Evolutionary conservation across 441 rosid genomes (phyloP), one percentile per base, ranked within the genome.

Genomic region (Viola pubescens): DNA sequence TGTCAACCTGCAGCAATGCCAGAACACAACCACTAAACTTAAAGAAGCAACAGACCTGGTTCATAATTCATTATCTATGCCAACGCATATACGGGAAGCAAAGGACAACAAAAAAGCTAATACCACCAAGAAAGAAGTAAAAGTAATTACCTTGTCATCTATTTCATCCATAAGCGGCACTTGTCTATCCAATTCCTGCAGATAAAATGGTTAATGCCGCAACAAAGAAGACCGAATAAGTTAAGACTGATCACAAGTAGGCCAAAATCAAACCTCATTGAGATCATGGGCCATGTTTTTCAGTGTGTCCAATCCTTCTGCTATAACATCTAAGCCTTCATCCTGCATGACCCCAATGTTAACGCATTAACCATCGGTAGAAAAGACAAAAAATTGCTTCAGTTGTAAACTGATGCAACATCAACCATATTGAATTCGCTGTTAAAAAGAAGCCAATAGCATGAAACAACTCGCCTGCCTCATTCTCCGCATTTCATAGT

Each of bases 81-180:
- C 34, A 26, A 26, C 3, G 34, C 34, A 26, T 26, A 26, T 26
- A 26, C 3, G 2, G 34, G 34, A 26, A 26, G 34, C 2, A 26
- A 26, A 26, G 34, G 34, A 26, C 34, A 26, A 26, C 34, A 26
- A 26, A 26, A 26, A 26, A 26, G 34, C 34, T 26, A 26, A 26
- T 26, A 1, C 34, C 3, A 16, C 19, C 3, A 26, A 2, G 34
- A 52, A 52, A 16, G 10, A 52, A 52, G 10, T 10, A 52, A 9
- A 9, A 7, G 2, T 1, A 54, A 70, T 59, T 61, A 87, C 89
- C 97, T 89, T 89, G 57, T 84, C 50, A 77, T 89, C 98, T 60
- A 92, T 89, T 77, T 92, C 97, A 76, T 92, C 98, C 94, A 89
- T 84, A 77, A 89, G 52, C 6, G 97, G 98, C 68, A 79, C 85